These are phyloP conservation scores for Dioscorea cayenensis DNA, from an alignment of 116 monocot genomes.

Conservation along the genomic window DNA sequence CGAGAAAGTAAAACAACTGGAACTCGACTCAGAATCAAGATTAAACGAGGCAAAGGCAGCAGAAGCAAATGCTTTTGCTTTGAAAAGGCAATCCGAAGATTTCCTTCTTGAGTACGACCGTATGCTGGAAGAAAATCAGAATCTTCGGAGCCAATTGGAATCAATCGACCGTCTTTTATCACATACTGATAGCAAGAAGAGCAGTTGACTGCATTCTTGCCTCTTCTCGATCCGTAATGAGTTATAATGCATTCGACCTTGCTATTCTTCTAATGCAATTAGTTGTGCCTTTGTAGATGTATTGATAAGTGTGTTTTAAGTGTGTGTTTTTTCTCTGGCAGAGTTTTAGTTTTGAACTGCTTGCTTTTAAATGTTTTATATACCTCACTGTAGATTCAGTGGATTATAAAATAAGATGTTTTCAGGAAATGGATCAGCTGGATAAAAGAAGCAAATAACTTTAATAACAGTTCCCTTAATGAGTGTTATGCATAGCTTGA, in stretches of 20 bases:
- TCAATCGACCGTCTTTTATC: slow-evolving; percentile 34
- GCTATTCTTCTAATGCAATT: too few relatives aligned
- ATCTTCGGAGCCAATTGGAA: slow-evolving; percentile 39
- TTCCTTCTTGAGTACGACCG: slow-evolving; percentile 42
- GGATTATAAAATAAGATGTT: not conserved
- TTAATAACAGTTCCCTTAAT: too few relatives aligned
- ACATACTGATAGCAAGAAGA: slow-evolving; percentile 41
- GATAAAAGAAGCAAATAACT: too few relatives aligned
- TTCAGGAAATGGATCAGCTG: too few relatives aligned
- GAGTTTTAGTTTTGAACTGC: not conserved
- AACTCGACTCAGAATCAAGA: slow-evolving; percentile 12
- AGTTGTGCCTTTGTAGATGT: too few relatives aligned
- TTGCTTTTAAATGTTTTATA: not conserved
- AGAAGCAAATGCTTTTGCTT: slow-evolving; percentile 25
- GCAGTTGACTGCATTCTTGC: not conserved
- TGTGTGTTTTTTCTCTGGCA: too few relatives aligned
- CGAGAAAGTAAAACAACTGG: slow-evolving; percentile 17
- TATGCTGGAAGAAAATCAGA: slow-evolving; percentile 40
- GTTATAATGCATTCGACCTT: too few relatives aligned
- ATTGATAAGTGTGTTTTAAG: too few relatives aligned
- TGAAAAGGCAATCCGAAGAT: slow-evolving; percentile 48
- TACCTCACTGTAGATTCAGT: not conserved
- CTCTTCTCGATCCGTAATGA: too few relatives aligned
- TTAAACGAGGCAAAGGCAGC: slow-evolving; percentile 28
- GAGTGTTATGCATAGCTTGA: too few relatives aligned